These are phyloP conservation scores for Powellomyces hirtus DNA, from an alignment of 192 early-diverging fungal species.

Conservation along the genomic window DNA sequence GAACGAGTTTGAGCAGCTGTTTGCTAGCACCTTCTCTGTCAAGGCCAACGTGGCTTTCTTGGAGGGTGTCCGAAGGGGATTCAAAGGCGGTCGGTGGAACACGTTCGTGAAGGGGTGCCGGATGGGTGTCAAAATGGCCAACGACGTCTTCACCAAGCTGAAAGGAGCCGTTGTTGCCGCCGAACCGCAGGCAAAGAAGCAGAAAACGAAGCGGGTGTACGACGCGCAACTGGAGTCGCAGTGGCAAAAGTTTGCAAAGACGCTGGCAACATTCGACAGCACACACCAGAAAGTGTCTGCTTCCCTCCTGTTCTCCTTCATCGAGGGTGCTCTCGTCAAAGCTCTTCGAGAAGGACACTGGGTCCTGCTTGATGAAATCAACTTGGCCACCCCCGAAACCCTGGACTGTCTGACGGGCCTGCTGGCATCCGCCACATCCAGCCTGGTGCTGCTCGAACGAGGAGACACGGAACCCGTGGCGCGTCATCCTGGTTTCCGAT, in stretches of 20 bases:
- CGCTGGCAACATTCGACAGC: constrained; percentile 68
- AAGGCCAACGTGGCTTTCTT: constrained; percentile 85
- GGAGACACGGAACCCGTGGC: constrained; percentile 82
- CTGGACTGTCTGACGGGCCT: constrained; percentile 88
- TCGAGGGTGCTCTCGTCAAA: constrained; percentile 89
- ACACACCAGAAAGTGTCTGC: constrained; percentile 68
- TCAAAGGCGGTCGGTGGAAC: constrained; percentile 78
- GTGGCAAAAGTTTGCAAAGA: constrained; percentile 73
- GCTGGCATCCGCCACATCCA: constrained; percentile 76
- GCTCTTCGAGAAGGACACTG: constrained; percentile 90
- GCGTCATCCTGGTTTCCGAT: constrained; percentile 88
- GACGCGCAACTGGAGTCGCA: constrained; percentile 54
- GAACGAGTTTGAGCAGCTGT: constrained; percentile 82
- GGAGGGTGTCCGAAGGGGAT: constrained; percentile 71
- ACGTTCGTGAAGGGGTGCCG: constrained; percentile 71
- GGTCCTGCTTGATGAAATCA: constrained; percentile 97
- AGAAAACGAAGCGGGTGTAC: constrained; percentile 24
- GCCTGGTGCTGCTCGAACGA: constrained; percentile 85
- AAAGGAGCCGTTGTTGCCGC: not conserved
- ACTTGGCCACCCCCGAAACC: constrained; percentile 94
- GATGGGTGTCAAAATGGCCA: constrained; percentile 78
- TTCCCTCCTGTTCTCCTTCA: constrained; percentile 87
- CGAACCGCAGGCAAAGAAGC: constrained; percentile 17
- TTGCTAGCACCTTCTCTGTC: constrained; percentile 82
- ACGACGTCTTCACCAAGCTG: constrained; percentile 46